Evolutionary conservation across 2,329 filamentous ascomycete species (phyloP), one percentile per base, ranked within the genome.

Genomic region (Cercospora zeae-maydis): DNA sequence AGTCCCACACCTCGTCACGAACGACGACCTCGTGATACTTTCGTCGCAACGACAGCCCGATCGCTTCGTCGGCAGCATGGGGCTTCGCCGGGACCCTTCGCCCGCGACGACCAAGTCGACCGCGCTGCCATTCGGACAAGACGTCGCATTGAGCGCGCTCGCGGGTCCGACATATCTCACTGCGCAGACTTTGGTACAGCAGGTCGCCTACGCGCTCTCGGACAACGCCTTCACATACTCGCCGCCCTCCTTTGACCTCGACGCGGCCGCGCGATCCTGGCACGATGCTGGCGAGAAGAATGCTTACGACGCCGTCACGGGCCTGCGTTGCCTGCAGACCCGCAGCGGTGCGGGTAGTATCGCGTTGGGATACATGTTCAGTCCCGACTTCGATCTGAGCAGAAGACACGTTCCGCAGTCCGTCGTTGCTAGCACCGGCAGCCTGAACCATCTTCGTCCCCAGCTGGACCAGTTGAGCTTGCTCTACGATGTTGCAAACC

Each of bases 191-290:
- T 86, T 99, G 61, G 89, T 98, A 68, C 95, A 99, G 81, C 95
- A 99, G 79, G 89, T 98, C 68, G 92, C 93, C 65, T 99, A 96
- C 80, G 86, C 91, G 67, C 84, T 99, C 65, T 98, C 93, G 61
- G 93, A 98, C 82, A 96, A 96, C 83, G 88, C 98, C 79, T 99
- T 96, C 81, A 90, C 93, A 61, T 98, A 96, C 82, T 98, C 93
- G 2, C 92, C 93, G 30, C 91, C 96, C 73, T 90, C 91, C 13
- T 98, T 97, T 74, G 91, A 96, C 75, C 84, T 99, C 67, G 93
- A 98, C 76, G 78, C 88, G 66, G 92, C 93, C 52, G 88, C 91
- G 59, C 90, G 88, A 77, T 79, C 86, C 69, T 99, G 95, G 95
- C 83, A 86, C 55, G 77, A 80, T 30, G 79, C 85, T 66, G 81